phyloP scores from a whole-genome alignment of 257 asterid species.

The Salvia miltiorrhiza region DNA sequence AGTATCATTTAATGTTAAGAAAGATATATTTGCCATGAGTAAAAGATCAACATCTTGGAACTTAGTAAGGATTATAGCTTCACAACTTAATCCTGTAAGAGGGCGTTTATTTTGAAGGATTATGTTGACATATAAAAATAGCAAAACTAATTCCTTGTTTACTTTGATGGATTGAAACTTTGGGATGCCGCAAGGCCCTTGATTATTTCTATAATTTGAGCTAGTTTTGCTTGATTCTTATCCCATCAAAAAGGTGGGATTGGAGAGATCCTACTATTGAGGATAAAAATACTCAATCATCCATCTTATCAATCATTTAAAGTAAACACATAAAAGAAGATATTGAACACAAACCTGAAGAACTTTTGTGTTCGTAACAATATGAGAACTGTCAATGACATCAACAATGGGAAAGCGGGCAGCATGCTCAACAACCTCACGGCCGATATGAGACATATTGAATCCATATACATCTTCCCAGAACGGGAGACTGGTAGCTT shows the following conservation, averaged over 20 bases:
- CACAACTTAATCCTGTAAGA: not conserved
- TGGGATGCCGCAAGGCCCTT: too few species aligned
- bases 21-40: not conserved
- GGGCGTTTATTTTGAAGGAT: too few species aligned
- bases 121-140: too few species aligned
- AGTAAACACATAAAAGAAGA: not conserved
- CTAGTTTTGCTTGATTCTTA: too few species aligned
- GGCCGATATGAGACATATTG: slow-evolving; percentile 80
- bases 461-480: slow-evolving; percentile 96
- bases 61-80: not conserved
- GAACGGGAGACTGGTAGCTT: slow-evolving; percentile 82
- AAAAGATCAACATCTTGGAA: not conserved
- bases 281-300: too few species aligned
- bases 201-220: too few species aligned
- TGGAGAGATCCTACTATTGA: too few species aligned
- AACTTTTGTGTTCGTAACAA: slow-evolving; percentile 64
- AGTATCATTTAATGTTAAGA: not conserved
- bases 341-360: slow-evolving; percentile 58
- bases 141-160: too few species aligned
- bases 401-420: slow-evolving; percentile 75
- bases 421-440: slow-evolving; percentile 67
- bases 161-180: too few species aligned
- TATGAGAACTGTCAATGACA: slow-evolving; percentile 52
- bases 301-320: too few species aligned
- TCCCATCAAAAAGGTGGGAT: too few species aligned